Evolutionary conservation across 257 asterid species (phyloP).

Genomic region (Solanum lycopersicoides): DNA sequence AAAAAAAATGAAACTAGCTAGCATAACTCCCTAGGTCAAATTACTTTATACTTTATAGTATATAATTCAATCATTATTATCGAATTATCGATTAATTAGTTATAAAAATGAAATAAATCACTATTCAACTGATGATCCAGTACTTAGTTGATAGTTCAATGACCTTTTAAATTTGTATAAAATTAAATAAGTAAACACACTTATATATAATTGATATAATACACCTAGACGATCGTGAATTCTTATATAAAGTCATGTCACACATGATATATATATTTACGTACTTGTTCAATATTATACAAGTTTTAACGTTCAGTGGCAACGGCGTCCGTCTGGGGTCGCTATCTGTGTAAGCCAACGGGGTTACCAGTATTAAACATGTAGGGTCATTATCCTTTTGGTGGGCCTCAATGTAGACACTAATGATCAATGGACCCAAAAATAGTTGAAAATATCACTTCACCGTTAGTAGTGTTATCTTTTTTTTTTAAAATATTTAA

Average conservation of each 20-base stretch:
- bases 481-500: too few relatives aligned
- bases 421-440: neutral
- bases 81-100: neutral
- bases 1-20: neutral
- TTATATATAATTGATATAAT: too few relatives aligned
- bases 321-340: constrained; percentile 13
- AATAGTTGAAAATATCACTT: neutral
- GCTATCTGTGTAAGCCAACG: constrained; percentile 34
- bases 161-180: too few relatives aligned
- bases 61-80: neutral
- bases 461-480: neutral
- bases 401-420: constrained; percentile 8
- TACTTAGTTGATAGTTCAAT: neutral
- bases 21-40: neutral
- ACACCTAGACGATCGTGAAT: too few relatives aligned
- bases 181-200: too few relatives aligned
- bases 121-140: neutral
- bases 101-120: neutral
- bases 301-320: neutral
- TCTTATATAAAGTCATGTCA: too few relatives aligned
- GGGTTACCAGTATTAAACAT: constrained; percentile 48
- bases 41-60: neutral
- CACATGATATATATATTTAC: neutral
- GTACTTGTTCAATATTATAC: accelerated
- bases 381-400: constrained; percentile 24